Conservation (phyloP, 257 asterid species). For the Solanum piurae region DNA sequence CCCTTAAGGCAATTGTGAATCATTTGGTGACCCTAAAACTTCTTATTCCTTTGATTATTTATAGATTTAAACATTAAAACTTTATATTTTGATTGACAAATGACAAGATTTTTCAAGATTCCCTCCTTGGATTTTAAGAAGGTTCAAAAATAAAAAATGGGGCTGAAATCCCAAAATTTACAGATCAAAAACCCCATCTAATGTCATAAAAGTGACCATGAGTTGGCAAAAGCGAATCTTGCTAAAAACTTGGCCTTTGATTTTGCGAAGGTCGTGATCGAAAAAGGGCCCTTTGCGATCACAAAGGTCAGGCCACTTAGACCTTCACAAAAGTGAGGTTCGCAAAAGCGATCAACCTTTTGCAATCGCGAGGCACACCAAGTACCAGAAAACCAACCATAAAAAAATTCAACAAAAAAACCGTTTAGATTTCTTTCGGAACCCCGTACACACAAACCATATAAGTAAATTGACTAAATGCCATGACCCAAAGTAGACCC, state of each 20-base stretch:
- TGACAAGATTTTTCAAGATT: too few relatives aligned
- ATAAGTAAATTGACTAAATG: background rate
- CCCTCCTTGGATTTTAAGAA: too few relatives aligned
- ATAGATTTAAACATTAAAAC: too few relatives aligned
- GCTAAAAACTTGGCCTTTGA: background rate
- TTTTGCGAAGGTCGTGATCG: background rate
- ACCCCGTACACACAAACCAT: background rate
- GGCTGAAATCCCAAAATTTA: background rate
- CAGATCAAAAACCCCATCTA: background rate
- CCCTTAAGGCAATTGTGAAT: too few relatives aligned
- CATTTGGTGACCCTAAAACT: too few relatives aligned
- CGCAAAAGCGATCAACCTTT: too few relatives aligned
- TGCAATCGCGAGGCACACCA: background rate
- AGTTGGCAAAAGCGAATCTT: background rate
- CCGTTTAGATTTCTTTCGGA: background rate
- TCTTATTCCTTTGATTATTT: too few relatives aligned
- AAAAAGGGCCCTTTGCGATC: background rate
- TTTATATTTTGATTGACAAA: too few relatives aligned
- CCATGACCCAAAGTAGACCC: too few relatives aligned
- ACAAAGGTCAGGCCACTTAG: too few relatives aligned
- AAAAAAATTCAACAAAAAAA: background rate
- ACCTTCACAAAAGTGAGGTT: background rate
- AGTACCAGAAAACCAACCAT: background rate
- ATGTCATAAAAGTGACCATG: background rate
- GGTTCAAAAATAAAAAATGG: too few relatives aligned